A percentile compares a stretch with the other conserved stretches of the same genome.
Conservation (phyloP, 2,329 filamentous ascomycete genomes). For the Aspergillus pseudonomiae region DNA sequence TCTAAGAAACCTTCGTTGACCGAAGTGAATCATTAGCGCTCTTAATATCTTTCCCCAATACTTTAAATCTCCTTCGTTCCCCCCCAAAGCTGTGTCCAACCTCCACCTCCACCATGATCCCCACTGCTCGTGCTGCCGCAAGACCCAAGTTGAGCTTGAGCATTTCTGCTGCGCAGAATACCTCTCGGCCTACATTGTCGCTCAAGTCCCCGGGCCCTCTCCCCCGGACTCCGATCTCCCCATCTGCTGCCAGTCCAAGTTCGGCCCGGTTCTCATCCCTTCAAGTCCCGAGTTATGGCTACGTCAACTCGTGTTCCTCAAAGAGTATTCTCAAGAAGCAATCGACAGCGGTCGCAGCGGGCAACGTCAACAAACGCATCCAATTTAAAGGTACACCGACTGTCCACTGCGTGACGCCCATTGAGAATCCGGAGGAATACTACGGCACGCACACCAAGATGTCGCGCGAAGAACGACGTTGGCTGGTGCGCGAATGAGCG, state of each 20-base stretch:
- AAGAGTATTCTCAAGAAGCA: conserved; percentile 54
- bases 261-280: conserved; percentile 46
- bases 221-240: conserved; percentile 48
- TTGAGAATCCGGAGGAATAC: conserved; percentile 52
- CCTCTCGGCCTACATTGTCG: conserved; percentile 42
- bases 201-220: conserved; percentile 47
- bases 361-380: conserved; percentile 39
- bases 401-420: conserved; percentile 52
- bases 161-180: conserved; percentile 43
- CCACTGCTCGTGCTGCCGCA: conserved; percentile 41
- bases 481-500: conserved; percentile 43
- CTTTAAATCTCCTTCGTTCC: conserved; percentile 4
- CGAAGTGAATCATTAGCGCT: conserved; percentile 28
- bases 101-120: conserved; percentile 34
- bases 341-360: conserved; percentile 18
- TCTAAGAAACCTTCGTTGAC: conserved; percentile 38
- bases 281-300: conserved; percentile 45
- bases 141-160: conserved; percentile 53
- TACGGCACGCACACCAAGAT: conserved; percentile 52
- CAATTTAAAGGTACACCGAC: conserved; percentile 49
- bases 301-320: conserved; percentile 48
- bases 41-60: conserved; percentile 9
- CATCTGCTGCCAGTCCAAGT: conserved; percentile 45
- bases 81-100: conserved; percentile 11
- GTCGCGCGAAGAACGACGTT: conserved; percentile 50